These are phyloP conservation scores for Thelonectria olida DNA, from an alignment of 2,329 filamentous ascomycete species.

Conservation along the genomic window DNA sequence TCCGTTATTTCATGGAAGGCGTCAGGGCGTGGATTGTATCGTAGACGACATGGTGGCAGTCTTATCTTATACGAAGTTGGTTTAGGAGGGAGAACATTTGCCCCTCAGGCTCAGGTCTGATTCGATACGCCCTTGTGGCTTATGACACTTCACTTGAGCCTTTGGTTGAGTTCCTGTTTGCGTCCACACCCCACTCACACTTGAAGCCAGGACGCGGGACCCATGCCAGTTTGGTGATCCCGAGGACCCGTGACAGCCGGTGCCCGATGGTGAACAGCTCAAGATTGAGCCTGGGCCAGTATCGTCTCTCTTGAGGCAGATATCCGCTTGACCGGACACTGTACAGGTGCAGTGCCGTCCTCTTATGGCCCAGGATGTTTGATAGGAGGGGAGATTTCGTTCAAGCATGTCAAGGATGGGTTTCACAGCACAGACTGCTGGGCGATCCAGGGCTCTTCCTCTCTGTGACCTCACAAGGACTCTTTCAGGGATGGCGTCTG, in stretches of 20 bases:
- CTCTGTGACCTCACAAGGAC: too few relatives aligned
- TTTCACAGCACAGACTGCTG: slow-evolving; percentile 15
- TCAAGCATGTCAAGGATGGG: slow-evolving; percentile 11
- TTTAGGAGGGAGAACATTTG: slow-evolving; percentile 3
- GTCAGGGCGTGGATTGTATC: slow-evolving; percentile 22
- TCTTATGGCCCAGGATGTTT: slow-evolving; percentile 1
- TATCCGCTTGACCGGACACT: slow-evolving; percentile 9
- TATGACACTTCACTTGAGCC: slow-evolving; percentile 3
- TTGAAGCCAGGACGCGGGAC: slow-evolving; percentile 10
- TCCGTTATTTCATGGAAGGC: slow-evolving; percentile 11
- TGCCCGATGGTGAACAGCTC: slow-evolving; percentile 2
- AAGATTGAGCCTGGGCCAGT: background rate
- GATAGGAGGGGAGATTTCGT: background rate
- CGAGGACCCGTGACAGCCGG: slow-evolving; percentile 37
- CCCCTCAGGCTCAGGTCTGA: background rate
- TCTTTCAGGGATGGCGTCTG: slow-evolving; percentile 2
- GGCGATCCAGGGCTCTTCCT: slow-evolving; percentile 10
- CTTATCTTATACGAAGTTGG: slow-evolving; percentile 16
- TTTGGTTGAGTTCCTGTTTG: slow-evolving; percentile 4
- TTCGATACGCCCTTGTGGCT: background rate
- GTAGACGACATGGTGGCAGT: slow-evolving; percentile 32
- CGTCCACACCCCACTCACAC: slow-evolving; percentile 28
- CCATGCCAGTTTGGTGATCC: slow-evolving; percentile 22
- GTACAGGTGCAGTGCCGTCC: background rate
- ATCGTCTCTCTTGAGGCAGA: slow-evolving; percentile 1